phyloP scores from a whole-genome alignment of 2,329 filamentous ascomycete genomes.

The Periconia sp. region DNA sequence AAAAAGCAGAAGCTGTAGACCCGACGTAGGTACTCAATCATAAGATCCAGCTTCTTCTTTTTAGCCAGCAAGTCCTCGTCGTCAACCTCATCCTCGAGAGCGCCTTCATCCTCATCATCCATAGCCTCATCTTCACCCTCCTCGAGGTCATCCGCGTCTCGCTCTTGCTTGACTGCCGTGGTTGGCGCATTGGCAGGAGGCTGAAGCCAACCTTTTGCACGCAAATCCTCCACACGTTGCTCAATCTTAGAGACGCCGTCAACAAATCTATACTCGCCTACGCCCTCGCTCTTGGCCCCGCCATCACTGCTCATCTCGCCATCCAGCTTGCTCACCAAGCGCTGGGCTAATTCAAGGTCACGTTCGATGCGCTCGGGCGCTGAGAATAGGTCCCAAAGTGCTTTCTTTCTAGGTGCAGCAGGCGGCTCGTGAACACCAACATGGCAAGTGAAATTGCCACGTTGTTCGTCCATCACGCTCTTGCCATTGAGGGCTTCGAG shows the following conservation, averaged over 20 bases:
- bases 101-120: slow-evolving; percentile 67
- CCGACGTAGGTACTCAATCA: slow-evolving; percentile 93
- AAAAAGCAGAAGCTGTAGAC: slow-evolving; percentile 99
- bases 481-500: slow-evolving; percentile 96
- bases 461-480: slow-evolving; percentile 89
- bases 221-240: slow-evolving; percentile 80
- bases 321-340: slow-evolving; percentile 83
- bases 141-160: slow-evolving; percentile 65
- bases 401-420: slow-evolving; percentile 84
- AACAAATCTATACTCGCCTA: slow-evolving; percentile 26
- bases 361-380: slow-evolving; percentile 90
- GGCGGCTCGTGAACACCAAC: slow-evolving; percentile 95
- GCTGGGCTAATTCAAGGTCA: slow-evolving; percentile 79
- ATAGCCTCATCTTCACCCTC: slow-evolving; percentile 69
- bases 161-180: slow-evolving; percentile 59
- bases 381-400: slow-evolving; percentile 94
- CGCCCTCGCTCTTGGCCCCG: slow-evolving; percentile 47
- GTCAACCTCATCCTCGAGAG: slow-evolving; percentile 76
- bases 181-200: slow-evolving; percentile 59
- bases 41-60: slow-evolving; percentile 94
- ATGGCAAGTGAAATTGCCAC: slow-evolving; percentile 96
- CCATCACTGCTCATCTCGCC: slow-evolving; percentile 76
- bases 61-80: slow-evolving; percentile 86
- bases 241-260: slow-evolving; percentile 81
- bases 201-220: slow-evolving; percentile 74